A percentile compares a stretch with the other conserved stretches of the same genome.
Evolutionary conservation across 352 stramenopile species (phyloP).

Genomic region (Phytophthora pluvialis): DNA sequence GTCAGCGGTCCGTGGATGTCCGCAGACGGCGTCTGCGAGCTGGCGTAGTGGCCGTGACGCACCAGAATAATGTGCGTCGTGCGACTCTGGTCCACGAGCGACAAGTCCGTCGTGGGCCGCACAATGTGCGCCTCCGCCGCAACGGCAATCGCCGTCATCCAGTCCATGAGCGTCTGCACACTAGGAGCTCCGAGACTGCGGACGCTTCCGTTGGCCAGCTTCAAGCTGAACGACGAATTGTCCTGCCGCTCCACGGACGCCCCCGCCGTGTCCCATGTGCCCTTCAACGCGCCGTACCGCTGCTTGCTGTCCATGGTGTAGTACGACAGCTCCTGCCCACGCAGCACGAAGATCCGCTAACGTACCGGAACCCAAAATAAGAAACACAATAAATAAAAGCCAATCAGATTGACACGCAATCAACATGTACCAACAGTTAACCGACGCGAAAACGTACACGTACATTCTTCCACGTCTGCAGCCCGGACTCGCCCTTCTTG

Average conservation of each 20-base stretch:
- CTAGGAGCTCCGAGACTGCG: slow-evolving; percentile 52
- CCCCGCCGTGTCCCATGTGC: slow-evolving; percentile 56
- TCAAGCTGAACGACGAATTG: slow-evolving; percentile 41
- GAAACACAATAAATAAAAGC: background rate
- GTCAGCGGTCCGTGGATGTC: slow-evolving; percentile 67
- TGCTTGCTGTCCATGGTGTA: slow-evolving; percentile 65
- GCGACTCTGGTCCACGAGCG: slow-evolving; percentile 69
- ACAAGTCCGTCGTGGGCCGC: slow-evolving; percentile 46
- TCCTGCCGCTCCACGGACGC: slow-evolving; percentile 61
- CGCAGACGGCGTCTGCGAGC: slow-evolving; percentile 49
- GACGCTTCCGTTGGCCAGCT: slow-evolving; percentile 35
- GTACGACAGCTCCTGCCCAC: slow-evolving; percentile 72
- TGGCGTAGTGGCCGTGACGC: slow-evolving; percentile 70
- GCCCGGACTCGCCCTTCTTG: slow-evolving; percentile 68
- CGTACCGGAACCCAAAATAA: slow-evolving; percentile 2
- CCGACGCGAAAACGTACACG: too few species aligned
- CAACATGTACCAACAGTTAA: slow-evolving; percentile 12
- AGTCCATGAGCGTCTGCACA: slow-evolving; percentile 75
- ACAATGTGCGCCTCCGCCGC: slow-evolving; percentile 49
- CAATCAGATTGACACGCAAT: background rate
- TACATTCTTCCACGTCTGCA: slow-evolving; percentile 78
- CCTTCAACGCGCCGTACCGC: slow-evolving; percentile 66
- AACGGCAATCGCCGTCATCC: slow-evolving; percentile 73
- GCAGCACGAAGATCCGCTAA: slow-evolving; percentile 75
- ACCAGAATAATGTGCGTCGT: slow-evolving; percentile 77